Evolutionary conservation across 1,139 yeast species (phyloP).

Genomic region (Meyerozyma carpophila): DNA sequence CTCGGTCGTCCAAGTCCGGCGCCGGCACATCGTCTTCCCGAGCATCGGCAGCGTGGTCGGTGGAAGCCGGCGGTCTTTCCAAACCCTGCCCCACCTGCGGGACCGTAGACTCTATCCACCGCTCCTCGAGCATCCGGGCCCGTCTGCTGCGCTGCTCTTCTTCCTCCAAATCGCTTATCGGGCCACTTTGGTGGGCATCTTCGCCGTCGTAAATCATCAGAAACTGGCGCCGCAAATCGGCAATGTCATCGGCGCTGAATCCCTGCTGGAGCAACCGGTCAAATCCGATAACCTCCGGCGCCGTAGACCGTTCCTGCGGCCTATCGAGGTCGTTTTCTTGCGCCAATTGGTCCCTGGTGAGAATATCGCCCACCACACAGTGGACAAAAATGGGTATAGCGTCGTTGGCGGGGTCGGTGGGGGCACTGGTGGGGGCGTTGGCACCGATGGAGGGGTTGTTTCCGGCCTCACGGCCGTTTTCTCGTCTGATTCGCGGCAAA

Average conservation of each 20-base stretch:
- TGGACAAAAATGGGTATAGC: slow-evolving; percentile 50
- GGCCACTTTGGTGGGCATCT: slow-evolving; percentile 20
- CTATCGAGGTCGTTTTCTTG: slow-evolving; percentile 59
- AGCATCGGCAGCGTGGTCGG: slow-evolving; percentile 2
- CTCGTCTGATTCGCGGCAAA: slow-evolving; percentile 20
- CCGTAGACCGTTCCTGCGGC: slow-evolving; percentile 46
- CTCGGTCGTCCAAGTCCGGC: slow-evolving; percentile 29
- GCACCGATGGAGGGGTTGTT: too few relatives aligned
- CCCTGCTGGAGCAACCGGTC: slow-evolving; percentile 82
- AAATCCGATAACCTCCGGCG: slow-evolving; percentile 78
- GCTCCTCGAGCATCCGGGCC: slow-evolving; percentile 68
- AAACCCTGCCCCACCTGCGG: slow-evolving; percentile 13
- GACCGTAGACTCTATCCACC: slow-evolving; percentile 86
- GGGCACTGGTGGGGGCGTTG: too few relatives aligned
- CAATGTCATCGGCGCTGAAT: slow-evolving; percentile 70
- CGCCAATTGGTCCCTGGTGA: slow-evolving; percentile 53
- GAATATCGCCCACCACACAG: slow-evolving; percentile 73
- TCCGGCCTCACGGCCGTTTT: neutral
- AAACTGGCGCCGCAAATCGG: slow-evolving; percentile 69
- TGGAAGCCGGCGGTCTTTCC: neutral
- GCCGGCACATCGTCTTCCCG: slow-evolving; percentile 11
- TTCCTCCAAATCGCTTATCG: slow-evolving; percentile 37
- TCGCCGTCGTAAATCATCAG: slow-evolving; percentile 53
- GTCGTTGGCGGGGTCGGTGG: neutral
- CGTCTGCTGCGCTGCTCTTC: slow-evolving; percentile 33